Percentiles rank a stretch among this genome's conserved stretches.
Evolutionary conservation across 108 stramenopile species (phyloP).

Genomic region (Asterionellopsis glacialis): DNA sequence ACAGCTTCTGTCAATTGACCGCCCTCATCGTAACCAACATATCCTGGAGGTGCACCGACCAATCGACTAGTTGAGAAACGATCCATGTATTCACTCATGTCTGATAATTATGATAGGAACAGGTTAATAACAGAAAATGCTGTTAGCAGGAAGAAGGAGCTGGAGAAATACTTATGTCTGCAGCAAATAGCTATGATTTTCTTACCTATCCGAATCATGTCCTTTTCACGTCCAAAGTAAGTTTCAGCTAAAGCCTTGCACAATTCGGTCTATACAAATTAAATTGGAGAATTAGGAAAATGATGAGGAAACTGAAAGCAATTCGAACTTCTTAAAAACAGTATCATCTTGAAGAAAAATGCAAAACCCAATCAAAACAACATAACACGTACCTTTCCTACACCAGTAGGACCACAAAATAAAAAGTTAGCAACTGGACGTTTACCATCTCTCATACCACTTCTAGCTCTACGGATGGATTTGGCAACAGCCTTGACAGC

Average conservation of each 20-base stretch:
- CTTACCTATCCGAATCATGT: constrained; percentile 73
- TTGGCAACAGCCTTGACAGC: constrained; percentile 80
- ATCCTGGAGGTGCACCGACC: constrained; percentile 91
- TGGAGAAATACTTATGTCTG: too few relatives aligned
- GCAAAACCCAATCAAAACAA: too few relatives aligned
- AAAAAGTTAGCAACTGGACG: constrained; percentile 81
- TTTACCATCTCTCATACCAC: constrained; percentile 69
- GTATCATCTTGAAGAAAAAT: too few relatives aligned
- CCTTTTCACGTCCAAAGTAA: constrained; percentile 80
- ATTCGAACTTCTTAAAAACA: too few relatives aligned
- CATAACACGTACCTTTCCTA: constrained; percentile 43
- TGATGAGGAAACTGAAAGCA: too few relatives aligned
- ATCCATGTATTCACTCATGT: constrained; percentile 95
- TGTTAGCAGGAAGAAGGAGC: too few relatives aligned
- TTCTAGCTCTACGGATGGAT: constrained; percentile 73
- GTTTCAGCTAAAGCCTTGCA: constrained; percentile 85
- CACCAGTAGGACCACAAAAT: constrained; percentile 91
- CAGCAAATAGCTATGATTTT: too few relatives aligned
- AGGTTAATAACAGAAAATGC: too few relatives aligned
- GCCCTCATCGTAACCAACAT: constrained; percentile 93
- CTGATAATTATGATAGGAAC: too few relatives aligned
- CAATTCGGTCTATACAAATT: constrained; percentile 51
- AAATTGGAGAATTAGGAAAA: too few relatives aligned
- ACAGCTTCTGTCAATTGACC: constrained; percentile 96
- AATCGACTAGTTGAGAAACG: constrained; percentile 85